phyloP scores from a whole-genome alignment of 352 stramenopile genomes.

The Elongisporangium prolatum region DNA sequence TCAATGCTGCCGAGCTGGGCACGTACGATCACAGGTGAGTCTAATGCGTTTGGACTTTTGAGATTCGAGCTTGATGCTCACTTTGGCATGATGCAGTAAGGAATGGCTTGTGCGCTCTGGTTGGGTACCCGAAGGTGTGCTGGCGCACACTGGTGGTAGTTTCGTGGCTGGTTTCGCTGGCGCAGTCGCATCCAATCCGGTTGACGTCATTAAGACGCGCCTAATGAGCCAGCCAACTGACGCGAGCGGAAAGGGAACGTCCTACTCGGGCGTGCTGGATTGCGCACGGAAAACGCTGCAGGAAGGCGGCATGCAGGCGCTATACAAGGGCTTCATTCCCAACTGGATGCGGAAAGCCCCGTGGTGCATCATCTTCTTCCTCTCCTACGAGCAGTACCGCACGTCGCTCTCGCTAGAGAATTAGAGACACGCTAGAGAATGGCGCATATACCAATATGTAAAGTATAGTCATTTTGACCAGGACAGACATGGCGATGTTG shows the following conservation, averaged over 20 bases:
- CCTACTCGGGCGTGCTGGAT: constrained; percentile 71
- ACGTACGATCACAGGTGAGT: constrained; percentile 76
- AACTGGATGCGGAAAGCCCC: constrained; percentile 87
- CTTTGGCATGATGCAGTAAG: constrained; percentile 36
- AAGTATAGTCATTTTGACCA: neutral
- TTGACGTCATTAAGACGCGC: constrained; percentile 84
- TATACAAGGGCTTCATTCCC: constrained; percentile 86
- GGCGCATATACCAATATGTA: constrained; percentile 1
- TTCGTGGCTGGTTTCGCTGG: constrained; percentile 74
- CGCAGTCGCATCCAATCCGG: constrained; percentile 69
- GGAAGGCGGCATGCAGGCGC: constrained; percentile 54
- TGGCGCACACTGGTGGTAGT: constrained; percentile 71
- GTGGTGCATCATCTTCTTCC: constrained; percentile 86
- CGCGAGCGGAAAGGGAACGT: constrained; percentile 33
- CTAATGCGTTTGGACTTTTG: neutral
- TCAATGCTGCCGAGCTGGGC: constrained; percentile 81
- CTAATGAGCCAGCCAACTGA: constrained; percentile 80
- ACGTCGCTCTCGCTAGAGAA: constrained; percentile 23
- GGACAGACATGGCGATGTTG: neutral
- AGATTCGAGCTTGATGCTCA: neutral
- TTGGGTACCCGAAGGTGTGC: constrained; percentile 49
- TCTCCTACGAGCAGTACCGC: constrained; percentile 82
- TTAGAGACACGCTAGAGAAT: constrained; percentile 14
- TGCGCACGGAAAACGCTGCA: constrained; percentile 66
- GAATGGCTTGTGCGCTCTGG: constrained; percentile 64